Evolutionary conservation across 2,329 filamentous ascomycete species (phyloP), one percentile per base, ranked within the genome.

Genomic region (Rhynchosporium secalis): DNA sequence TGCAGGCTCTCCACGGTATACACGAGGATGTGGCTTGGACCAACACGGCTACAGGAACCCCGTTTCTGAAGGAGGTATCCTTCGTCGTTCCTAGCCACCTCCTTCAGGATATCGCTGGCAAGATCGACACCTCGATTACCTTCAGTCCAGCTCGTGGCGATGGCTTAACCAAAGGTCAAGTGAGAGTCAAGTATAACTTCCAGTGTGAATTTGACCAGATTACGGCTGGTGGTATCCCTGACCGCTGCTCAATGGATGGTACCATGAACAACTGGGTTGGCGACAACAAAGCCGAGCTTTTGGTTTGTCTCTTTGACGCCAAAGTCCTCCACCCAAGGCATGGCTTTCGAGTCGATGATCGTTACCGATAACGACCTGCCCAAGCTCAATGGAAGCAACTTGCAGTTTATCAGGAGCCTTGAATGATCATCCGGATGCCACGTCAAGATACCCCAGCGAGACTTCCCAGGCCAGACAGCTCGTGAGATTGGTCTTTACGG

Each of bases 61-160:
- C 20, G 20, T 1, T 1, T 20, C 20, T 20, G 20, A 20, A 20
- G 20, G 20, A 20, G 20, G 20, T 57, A 3, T 52, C 45, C 41
- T 61, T 40, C 7, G 46, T 61, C 40, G 38, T 61, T 13, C 60
- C 60, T 12, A 61, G 45, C 10, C 15, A 46, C 12, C 38, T 62
- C 8, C 20, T 49, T n/a, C 26, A 10, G 20, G 56, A 36, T 20
- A 48, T 51, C 10, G 41, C 49, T 49, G 45, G 49, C 0, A 41
- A 46, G 26, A n/a, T 56, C 10, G 48, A 60, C 13, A 38, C 56
- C 13, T 48, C 36, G 15, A 56, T 62, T 28, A 38, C 31, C 41
- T 57, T 52, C 13, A 45, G 60, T 12, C 45, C 38, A 26, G 45
- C 60, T 41, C 28, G 20, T n/a, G 26, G 36, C 26, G 29, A 40